These are phyloP conservation scores for Trifolium pratense DNA, from an alignment of 306 rosid species.

Conservation along the genomic window DNA sequence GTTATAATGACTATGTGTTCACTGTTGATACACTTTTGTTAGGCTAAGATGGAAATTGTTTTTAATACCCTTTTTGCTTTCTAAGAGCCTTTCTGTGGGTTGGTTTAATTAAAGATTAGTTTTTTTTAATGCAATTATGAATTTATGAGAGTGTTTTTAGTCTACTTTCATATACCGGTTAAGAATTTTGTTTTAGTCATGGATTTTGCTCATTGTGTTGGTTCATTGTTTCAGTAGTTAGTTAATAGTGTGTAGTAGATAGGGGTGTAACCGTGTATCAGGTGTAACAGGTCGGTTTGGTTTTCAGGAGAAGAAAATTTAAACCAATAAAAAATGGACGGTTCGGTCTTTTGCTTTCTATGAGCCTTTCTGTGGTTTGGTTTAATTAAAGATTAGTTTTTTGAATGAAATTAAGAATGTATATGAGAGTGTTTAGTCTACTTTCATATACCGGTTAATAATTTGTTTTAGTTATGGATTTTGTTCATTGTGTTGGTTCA, in stretches of 20 bases:
- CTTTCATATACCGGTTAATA: too few relatives aligned
- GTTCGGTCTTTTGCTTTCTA: conserved; percentile 27
- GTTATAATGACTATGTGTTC: conserved; percentile 47
- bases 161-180: too few relatives aligned
- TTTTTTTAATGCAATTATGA: conserved; percentile 34
- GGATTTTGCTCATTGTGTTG: conserved; percentile 36
- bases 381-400: conserved; percentile 39
- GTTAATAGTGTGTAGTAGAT: conserved; percentile 10
- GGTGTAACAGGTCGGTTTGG: too few relatives aligned
- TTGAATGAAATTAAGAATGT: conserved; percentile 7
- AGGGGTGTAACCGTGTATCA: not conserved
- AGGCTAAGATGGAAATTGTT: conserved; percentile 39
- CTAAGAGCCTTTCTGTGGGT: conserved; percentile 37
- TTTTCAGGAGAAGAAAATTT: not conserved
- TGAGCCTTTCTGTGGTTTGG: conserved; percentile 36
- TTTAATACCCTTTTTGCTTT: conserved; percentile 43
- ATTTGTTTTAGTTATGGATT: conserved; percentile 30
- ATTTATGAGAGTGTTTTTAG: conserved; percentile 17
- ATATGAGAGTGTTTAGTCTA: conserved; percentile 7
- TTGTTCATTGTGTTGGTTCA: conserved; percentile 29
- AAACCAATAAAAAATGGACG: not conserved
- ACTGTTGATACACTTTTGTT: conserved; percentile 52
- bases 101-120: conserved; percentile 34
- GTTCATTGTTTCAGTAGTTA: not conserved
- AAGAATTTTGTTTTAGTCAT: conserved; percentile 10